Conservation (phyloP, 768 basidiomycete species). For the Lactifluus rugatus region DNA sequence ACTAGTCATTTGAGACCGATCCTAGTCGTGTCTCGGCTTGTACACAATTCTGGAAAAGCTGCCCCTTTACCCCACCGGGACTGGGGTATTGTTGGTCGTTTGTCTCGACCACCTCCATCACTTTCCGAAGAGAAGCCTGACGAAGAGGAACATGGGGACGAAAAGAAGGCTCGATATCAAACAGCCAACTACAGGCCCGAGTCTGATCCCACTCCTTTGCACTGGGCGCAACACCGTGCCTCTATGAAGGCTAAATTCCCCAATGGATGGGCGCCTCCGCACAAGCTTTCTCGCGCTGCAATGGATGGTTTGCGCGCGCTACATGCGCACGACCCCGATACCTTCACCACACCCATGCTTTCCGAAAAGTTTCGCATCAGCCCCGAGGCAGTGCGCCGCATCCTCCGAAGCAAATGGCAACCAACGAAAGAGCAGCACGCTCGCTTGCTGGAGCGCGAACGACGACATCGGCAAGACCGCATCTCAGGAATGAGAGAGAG, state of each 20-base stretch:
- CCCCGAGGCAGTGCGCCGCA: conserved; percentile 42
- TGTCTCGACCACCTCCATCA: conserved; percentile 9
- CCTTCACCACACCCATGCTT: conserved; percentile 34
- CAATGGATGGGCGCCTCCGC: conserved; percentile 41
- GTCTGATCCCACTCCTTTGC: conserved; percentile 21
- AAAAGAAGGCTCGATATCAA: conserved; percentile 9
- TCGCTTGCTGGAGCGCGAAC: conserved; percentile 26
- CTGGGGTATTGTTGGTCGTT: conserved; percentile 14
- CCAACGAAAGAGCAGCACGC: conserved; percentile 28
- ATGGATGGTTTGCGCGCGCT: conserved; percentile 42
- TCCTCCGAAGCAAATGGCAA: conserved; percentile 38
- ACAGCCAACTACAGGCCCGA: conserved; percentile 13
- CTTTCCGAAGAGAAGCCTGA: neutral
- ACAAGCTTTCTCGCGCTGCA: conserved; percentile 41
- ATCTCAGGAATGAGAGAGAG: neutral
- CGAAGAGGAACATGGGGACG: neutral
- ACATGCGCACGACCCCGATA: conserved; percentile 34
- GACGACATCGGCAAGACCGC: conserved; percentile 20
- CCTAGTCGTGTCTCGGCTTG: neutral
- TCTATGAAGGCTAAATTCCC: conserved; percentile 29
- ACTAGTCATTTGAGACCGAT: neutral
- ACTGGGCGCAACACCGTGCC: conserved; percentile 25
- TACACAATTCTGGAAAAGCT: neutral
- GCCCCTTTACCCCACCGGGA: neutral
- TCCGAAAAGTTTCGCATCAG: conserved; percentile 40